A percentile compares a stretch with the other conserved stretches of the same genome.
These are phyloP conservation scores for Cicer judaicum DNA, from an alignment of 306 rosid genomes.

Conservation along the genomic window DNA sequence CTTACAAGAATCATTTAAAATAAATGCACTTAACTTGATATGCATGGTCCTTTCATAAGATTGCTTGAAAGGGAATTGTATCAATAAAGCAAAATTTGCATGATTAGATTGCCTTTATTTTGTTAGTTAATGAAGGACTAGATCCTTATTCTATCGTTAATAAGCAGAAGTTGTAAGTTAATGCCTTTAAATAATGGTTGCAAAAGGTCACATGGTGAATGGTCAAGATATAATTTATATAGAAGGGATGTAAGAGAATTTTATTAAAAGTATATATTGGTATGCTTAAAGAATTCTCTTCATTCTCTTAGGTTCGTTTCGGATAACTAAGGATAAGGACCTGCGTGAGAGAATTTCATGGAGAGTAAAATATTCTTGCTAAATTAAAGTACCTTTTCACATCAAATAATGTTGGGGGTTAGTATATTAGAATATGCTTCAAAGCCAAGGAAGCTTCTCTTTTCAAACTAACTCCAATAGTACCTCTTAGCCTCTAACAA, in stretches of 20 bases:
- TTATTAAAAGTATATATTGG: conserved; percentile 16
- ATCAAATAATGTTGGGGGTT: conserved; percentile 32
- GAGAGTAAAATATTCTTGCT: conserved; percentile 46
- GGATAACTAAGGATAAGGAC: conserved; percentile 58
- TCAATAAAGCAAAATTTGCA: conserved; percentile 9
- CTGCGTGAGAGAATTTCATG: conserved; percentile 38
- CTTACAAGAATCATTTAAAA: conserved; percentile 15
- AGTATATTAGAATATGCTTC: conserved; percentile 42
- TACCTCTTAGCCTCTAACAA: background rate
- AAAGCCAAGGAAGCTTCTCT: conserved; percentile 30
- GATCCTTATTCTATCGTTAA: conserved; percentile 3
- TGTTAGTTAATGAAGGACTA: conserved; percentile 9
- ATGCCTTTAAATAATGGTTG: conserved; percentile 23
- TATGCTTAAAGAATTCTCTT: conserved; percentile 33
- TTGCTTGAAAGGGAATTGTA: conserved; percentile 39
- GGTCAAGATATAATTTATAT: conserved; percentile 28
- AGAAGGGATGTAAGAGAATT: conserved; percentile 37
- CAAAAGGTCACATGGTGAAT: conserved; percentile 39
- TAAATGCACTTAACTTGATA: conserved; percentile 39
- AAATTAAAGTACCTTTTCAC: conserved; percentile 43
- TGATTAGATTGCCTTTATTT: conserved; percentile 29
- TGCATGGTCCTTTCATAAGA: conserved; percentile 30
- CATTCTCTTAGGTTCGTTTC: conserved; percentile 50
- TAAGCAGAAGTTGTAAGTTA: conserved; percentile 6
- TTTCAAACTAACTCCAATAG: background rate